Evolutionary conservation across 2,329 filamentous ascomycete genomes (phyloP), one percentile per base, ranked within the genome.

Genomic region (Zymoseptoria ardabiliae): DNA sequence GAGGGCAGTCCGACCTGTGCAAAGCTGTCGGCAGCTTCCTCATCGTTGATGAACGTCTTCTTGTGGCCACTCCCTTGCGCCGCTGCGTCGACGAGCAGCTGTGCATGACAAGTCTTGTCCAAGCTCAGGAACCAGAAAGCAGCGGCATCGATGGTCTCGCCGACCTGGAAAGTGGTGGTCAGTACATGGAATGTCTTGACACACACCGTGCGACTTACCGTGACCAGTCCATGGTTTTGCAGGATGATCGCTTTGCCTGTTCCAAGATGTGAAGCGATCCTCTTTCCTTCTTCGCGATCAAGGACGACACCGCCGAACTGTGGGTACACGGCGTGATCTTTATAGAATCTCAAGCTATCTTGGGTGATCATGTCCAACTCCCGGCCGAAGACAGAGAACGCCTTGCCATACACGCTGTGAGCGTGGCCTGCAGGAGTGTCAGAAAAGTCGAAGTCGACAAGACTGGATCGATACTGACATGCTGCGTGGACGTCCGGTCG

Each of bases 351-450:
- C 53, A 78, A 63, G 45, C 72, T 72, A 59, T 80, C 78, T 59
- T 81, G 78, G 0, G 77, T 80, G 30, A 79, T 77, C 64, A 76
- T 78, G 51, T 79, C 76, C 9, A 79, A 67, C 58, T 75, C 70
- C 28, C 74, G 66, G 0, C 78, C 78, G 65, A 80, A 80, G 0
- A 74, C 76, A 19, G 72, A 74, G 56, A 74, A 81, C 0, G 78
- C 78, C 61, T 79, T 79, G 4, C 78, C 78, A 58, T 77, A 74
- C 1, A 77, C 74, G 30, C 70, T 75, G 60, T 79, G 78, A 17
- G 76, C 76, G 65, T 78, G 77, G 70, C 9, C 72, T 66, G 59
- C 35, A 68, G 71, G 68, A 48, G 11, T 11, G 25, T 54, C 13
- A 72, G 50, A 30, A 21, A 35, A 4, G 4, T 13, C 35, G 3